Base-by-base conservation (phyloP, 305 asterid genomes). In the Lippia alba region DNA sequence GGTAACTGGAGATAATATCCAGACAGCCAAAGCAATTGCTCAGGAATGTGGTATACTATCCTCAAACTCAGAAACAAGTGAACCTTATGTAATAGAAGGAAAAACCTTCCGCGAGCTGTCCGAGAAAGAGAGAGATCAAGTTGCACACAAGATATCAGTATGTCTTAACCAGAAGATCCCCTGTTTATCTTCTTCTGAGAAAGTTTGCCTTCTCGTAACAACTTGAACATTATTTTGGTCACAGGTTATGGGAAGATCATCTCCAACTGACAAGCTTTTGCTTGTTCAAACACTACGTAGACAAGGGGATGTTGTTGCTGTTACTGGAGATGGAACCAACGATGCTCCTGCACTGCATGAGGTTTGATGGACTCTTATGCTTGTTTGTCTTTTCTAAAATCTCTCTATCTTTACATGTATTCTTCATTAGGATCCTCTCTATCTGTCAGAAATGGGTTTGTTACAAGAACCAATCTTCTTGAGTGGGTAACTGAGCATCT, bases 291-390 rank as follows among this genome's bases (percentile, higher is more conserved):
- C 97, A 58, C 79, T 94, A 41, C 97, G 97, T 78, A 88, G 81
- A 80, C 89, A n/a, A 72, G 99, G 99, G 68, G 97, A 94, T 46
- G 96, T 94, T 57, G 97, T 89, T 72, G 97, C 97, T 44, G 99
- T 94, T 20, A 89, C 97, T 49, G 99, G 99, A 79, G 97, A 94
- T 71, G 99, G 99, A 83, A 94, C 98, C 63, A 93, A 93, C 72
- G 98, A 93, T 67, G 98, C 98, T 61, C 98, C 97, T 11, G 99
- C 99, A 65, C 88, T 94, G 75, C 97, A 94, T 76, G 99, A 94
- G 95, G 98, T 93, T 81, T 64, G 74, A 63, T 62, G 61, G 56
- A 63, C 49, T 79, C 30, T 55, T 75, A 62, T 59, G 55, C 45
- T 69, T 58, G 16, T 30, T 7, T 56, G n/a, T 49, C 20, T 67